Evolutionary conservation across 2,329 filamentous ascomycete species (phyloP).

Genomic region (Colletotrichum phormii): DNA sequence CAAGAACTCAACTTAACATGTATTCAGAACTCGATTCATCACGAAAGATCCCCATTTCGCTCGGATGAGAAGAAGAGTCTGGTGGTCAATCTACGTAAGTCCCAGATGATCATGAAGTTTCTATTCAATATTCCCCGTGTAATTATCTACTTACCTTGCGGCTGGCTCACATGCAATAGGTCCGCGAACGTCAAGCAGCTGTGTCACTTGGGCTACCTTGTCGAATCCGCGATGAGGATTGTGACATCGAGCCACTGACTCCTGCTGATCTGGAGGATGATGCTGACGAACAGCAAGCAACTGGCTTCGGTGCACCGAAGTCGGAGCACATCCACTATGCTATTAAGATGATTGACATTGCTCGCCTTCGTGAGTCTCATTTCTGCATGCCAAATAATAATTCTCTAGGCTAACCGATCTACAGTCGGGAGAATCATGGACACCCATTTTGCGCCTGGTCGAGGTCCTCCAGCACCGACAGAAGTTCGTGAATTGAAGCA

Average conservation of each 20-base stretch:
- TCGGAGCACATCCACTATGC: constrained; percentile 49
- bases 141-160: background rate
- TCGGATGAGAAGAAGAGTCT: constrained; percentile 59
- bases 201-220: constrained; percentile 51
- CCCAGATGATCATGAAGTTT: no score
- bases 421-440: constrained; percentile 50
- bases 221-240: constrained; percentile 52
- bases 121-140: background rate
- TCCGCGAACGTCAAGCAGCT: constrained; percentile 51
- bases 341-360: constrained; percentile 53
- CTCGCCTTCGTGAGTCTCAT: constrained; percentile 44
- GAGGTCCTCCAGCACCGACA: constrained; percentile 42
- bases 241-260: constrained; percentile 50
- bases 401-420: background rate
- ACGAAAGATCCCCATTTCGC: constrained; percentile 37
- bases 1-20: fast-evolving
- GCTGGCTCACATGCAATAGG: constrained; percentile 37
- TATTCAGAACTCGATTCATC: constrained; percentile 4
- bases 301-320: constrained; percentile 45
- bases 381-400: no score
- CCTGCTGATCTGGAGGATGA: constrained; percentile 47
- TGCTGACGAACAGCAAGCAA: constrained; percentile 37
- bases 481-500: constrained; percentile 45
- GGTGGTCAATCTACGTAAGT: constrained; percentile 62
- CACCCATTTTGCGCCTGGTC: constrained; percentile 49